Evolutionary conservation across 352 stramenopile genomes (phyloP), one percentile per base, ranked within the genome.

Genomic region (Globisporangium nunn): DNA sequence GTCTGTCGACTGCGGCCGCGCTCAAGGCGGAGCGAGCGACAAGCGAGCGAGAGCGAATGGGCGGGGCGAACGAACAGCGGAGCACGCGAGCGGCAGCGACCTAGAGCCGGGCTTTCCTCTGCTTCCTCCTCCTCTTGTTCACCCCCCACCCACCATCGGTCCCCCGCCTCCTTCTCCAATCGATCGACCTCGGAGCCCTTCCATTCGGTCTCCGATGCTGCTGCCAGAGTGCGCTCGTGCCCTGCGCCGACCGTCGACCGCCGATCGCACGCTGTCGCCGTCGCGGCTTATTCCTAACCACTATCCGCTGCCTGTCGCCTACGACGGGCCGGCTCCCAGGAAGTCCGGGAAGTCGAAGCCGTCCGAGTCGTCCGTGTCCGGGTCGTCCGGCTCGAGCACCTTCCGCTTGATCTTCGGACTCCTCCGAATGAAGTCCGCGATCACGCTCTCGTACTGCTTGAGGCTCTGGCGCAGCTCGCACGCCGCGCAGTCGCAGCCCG

Each of bases 401-500:
- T 56, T 61, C 56, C 68, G 71, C 61, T 78, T 75, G 59, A 78
- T 74, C 48, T 70, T 68, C 29, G 72, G 79, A 61, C 68, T 88
- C 28, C 66, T 69, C 56, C 72, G 54, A 50, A 88, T 78, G 59
- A 87, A 90, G 52, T 82, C 68, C 18, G 64, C 64, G 15, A 81
- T 79, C 31, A 90, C 78, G 17, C 55, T 55, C 56, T 83, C 66
- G 64, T 88, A 90, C 62, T 68, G 70, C 17, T 66, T 62, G 30
- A 90, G 48, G 39, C 80, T 70, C 23, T 59, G 46, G 50, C 66
- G 68, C 31, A 90, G 69, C 48, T 82, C 74, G 59, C 77, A 90
- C 39, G 78, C 76, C 45, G 72, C 75, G 61, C 74, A 80, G 31
- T 75, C 73, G 56, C 73, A 87, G 15, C 55, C 64, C 2, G 60